phyloP scores from a whole-genome alignment of 108 stramenopile species.

The Nannochloropsis granulata region DNA sequence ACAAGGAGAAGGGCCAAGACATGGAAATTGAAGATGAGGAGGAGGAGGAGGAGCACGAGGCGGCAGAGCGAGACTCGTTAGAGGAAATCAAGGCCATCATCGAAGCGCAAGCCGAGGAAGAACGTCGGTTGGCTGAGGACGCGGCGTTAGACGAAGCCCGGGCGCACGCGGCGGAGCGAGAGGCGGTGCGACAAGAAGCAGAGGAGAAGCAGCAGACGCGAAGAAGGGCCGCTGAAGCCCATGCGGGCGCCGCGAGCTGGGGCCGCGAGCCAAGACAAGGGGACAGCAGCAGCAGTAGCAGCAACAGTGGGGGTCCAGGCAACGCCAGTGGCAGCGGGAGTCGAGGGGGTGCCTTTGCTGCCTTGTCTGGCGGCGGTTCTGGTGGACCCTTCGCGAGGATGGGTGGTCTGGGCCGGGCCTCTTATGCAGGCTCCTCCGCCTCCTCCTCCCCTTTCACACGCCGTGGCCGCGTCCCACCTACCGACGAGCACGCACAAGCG shows the following conservation, averaged over 20 bases:
- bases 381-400: not conserved
- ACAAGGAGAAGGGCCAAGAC: not conserved
- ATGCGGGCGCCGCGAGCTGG: not conserved
- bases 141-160: not conserved
- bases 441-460: not conserved
- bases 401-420: not conserved
- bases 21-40: not conserved
- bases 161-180: not conserved
- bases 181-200: not conserved
- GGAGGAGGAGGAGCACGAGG: not conserved
- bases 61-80: not conserved
- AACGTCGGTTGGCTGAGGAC: not conserved
- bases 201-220: not conserved
- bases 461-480: not conserved
- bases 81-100: not conserved
- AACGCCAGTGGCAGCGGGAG: not conserved
- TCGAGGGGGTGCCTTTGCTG: not conserved
- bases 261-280: not conserved
- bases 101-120: not conserved
- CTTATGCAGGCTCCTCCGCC: not conserved
- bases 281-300: not conserved
- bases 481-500: not conserved
- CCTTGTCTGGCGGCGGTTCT: not conserved
- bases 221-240: not conserved
- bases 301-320: not conserved